Evolutionary conservation across 305 asterid genomes (phyloP).

Genomic region (Plantago rigida): DNA sequence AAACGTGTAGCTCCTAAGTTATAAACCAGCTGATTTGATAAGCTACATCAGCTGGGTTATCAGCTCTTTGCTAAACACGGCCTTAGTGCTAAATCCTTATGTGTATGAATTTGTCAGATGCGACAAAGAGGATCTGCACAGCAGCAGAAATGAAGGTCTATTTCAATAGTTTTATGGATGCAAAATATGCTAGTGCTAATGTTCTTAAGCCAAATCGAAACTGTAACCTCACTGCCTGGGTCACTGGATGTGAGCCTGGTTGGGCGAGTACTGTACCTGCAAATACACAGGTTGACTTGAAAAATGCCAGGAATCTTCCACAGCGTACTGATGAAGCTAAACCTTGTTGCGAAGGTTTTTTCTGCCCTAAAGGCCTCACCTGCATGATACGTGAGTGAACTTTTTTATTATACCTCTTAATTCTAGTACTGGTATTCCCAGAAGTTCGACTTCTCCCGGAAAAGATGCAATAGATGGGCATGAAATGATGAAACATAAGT

Average conservation of each 20-base stretch:
- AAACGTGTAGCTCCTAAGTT: too few species aligned
- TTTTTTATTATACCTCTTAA: conserved; percentile 2
- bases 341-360: conserved; percentile 93
- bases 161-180: conserved; percentile 63
- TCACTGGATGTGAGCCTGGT: conserved; percentile 93
- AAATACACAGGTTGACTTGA: conserved; percentile 57
- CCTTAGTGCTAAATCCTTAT: conserved; percentile 1
- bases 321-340: conserved; percentile 47
- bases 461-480: too few species aligned
- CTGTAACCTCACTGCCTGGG: conserved; percentile 82
- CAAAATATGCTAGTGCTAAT: conserved; percentile 49
- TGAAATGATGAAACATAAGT: background rate
- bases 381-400: conserved; percentile 92
- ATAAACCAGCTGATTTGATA: too few species aligned
- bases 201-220: conserved; percentile 69
- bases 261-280: conserved; percentile 67
- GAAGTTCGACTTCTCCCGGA: background rate
- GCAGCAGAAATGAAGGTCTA: conserved; percentile 93
- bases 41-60: too few species aligned
- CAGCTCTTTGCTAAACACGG: too few species aligned
- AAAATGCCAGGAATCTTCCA: conserved; percentile 53
- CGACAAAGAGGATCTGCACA: conserved; percentile 71
- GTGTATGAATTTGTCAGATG: conserved; percentile 52
- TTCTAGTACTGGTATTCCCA: background rate
- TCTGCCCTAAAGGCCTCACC: conserved; percentile 93